phyloP scores from a whole-genome alignment of 2,329 filamentous ascomycete species.

The Juglanconis oblonga region DNA sequence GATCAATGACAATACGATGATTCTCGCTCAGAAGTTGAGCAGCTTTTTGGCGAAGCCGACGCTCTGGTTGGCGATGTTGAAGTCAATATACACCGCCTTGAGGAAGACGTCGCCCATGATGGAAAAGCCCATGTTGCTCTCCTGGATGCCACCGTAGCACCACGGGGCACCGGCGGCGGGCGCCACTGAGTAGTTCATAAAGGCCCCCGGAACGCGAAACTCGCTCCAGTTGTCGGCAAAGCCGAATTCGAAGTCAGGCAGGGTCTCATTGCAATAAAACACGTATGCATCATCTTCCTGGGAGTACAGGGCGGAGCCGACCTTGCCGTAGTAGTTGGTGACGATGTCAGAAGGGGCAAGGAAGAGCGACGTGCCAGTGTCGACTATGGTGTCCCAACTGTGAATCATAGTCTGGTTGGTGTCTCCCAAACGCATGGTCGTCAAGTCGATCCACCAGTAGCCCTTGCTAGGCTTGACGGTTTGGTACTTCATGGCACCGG shows the following conservation, averaged over 20 bases:
- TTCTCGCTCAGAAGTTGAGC: constrained; percentile 23
- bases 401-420: constrained; percentile 35
- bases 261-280: constrained; percentile 47
- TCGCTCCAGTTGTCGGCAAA: constrained; percentile 41
- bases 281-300: constrained; percentile 45
- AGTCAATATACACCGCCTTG: constrained; percentile 73
- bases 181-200: constrained; percentile 47
- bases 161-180: constrained; percentile 39
- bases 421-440: constrained; percentile 32
- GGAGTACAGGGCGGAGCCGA: constrained; percentile 50
- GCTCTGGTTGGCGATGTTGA: constrained; percentile 51
- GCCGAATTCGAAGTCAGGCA: constrained; percentile 52
- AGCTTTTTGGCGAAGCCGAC: constrained; percentile 47
- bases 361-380: constrained; percentile 68
- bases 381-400: constrained; percentile 54
- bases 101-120: constrained; percentile 80
- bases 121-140: constrained; percentile 43
- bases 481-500: constrained; percentile 41
- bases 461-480: constrained; percentile 50
- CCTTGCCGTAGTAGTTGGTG: constrained; percentile 55
- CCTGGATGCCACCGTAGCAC: constrained; percentile 79
- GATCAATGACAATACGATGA: background rate
- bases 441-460: constrained; percentile 38
- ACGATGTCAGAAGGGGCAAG: constrained; percentile 57
- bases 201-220: constrained; percentile 47